Evolutionary conservation across 768 basidiomycete genomes (phyloP).

Genomic region (Rubroboletus pulcherrimus): DNA sequence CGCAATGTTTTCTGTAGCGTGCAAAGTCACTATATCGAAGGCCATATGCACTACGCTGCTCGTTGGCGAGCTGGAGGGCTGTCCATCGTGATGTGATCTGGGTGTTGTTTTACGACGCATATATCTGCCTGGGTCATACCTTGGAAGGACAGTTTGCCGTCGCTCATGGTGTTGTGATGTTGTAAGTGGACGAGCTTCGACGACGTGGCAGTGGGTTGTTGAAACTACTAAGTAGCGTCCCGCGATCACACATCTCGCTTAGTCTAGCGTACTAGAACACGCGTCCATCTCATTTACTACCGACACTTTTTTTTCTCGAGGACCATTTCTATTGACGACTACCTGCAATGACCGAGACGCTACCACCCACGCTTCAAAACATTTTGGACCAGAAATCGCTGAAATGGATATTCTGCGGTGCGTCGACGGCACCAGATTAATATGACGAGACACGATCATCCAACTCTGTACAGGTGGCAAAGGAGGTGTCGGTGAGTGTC

Average conservation of each 20-base stretch:
- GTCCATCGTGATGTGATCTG: constrained; percentile 5
- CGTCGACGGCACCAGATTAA: constrained; percentile 32
- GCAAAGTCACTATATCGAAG: constrained; percentile 85
- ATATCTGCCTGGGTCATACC: constrained; percentile 30
- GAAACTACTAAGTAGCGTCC: constrained; percentile 5
- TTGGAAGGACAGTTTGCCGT: constrained; percentile 35
- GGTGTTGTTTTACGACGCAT: neutral
- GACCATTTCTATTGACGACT: constrained; percentile 8
- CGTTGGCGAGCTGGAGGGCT: constrained; percentile 84
- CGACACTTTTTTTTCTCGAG: neutral
- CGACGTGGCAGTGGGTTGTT: constrained; percentile 11
- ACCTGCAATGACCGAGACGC: constrained; percentile 49
- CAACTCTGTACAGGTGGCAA: constrained; percentile 70
- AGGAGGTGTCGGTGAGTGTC: constrained; percentile 87
- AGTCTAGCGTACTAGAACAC: constrained; percentile 14
- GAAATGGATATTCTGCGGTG: constrained; percentile 99
- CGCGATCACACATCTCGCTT: constrained; percentile 11
- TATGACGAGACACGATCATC: constrained; percentile 11
- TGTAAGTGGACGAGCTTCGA: neutral
- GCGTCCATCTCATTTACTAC: constrained; percentile 14
- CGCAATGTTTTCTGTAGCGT: constrained; percentile 92
- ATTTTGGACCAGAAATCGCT: constrained; percentile 87
- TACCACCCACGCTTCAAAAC: constrained; percentile 89
- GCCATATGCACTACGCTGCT: constrained; percentile 88
- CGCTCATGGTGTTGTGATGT: constrained; percentile 18